Evolutionary conservation across 2,329 filamentous ascomycete genomes (phyloP).

Genomic region (Aaosphaeria arxii): DNA sequence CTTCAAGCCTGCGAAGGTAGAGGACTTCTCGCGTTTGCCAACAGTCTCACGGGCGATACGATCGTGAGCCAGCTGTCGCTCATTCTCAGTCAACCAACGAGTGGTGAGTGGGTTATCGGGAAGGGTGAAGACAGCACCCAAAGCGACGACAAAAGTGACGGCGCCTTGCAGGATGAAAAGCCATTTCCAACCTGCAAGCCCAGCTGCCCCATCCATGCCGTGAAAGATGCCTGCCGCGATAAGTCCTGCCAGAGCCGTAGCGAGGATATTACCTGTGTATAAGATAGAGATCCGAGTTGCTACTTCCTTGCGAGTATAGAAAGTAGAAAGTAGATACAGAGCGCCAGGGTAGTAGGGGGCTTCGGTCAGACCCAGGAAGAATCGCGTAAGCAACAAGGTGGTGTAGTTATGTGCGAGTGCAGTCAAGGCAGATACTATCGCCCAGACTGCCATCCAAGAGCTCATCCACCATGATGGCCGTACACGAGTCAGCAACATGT

Average conservation of each 20-base stretch:
- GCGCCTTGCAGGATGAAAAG: background rate
- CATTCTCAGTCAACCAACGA: constrained; percentile 40
- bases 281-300: background rate
- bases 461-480: constrained; percentile 14
- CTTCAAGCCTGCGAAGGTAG: constrained; percentile 45
- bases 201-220: background rate
- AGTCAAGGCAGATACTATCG: background rate
- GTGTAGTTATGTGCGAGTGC: constrained; percentile 4
- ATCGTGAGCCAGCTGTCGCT: constrained; percentile 29
- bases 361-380: constrained; percentile 14
- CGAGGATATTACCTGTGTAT: background rate
- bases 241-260: background rate
- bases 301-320: background rate
- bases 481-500: constrained; percentile 34
- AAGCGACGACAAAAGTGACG: background rate
- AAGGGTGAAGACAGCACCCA: background rate
- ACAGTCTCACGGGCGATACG: constrained; percentile 43
- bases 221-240: background rate
- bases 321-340: background rate
- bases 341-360: constrained; percentile 2
- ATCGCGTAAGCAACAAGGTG: constrained; percentile 12
- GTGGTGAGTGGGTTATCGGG: constrained; percentile 23
- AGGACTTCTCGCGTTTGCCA: constrained; percentile 40
- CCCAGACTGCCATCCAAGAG: background rate
- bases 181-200: constrained; percentile 21